These are phyloP conservation scores for Phtheirospermum japonicum DNA, from an alignment of 257 asterid genomes.

Conservation along the genomic window DNA sequence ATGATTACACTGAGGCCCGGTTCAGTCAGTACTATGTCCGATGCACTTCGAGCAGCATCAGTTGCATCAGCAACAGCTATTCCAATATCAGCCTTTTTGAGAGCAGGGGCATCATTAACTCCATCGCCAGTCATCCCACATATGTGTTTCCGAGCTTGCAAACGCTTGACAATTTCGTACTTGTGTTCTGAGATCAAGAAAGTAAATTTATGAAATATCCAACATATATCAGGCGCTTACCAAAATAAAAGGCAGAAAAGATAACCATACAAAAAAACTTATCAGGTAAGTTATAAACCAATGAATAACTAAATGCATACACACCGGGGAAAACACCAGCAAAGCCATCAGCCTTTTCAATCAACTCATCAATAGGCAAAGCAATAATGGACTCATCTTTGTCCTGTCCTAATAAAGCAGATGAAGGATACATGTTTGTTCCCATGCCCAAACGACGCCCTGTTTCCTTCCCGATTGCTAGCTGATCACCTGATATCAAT, in stretches of 20 bases:
- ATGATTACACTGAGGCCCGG: constrained; percentile 65
- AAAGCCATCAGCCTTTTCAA: constrained; percentile 66
- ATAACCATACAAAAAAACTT: not conserved
- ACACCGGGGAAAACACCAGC: constrained; percentile 68
- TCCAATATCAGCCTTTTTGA: constrained; percentile 61
- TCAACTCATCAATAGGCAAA: constrained; percentile 55
- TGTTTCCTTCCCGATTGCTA: constrained; percentile 63
- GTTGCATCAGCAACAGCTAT: constrained; percentile 69
- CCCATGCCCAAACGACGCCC: constrained; percentile 69
- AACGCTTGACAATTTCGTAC: constrained; percentile 56
- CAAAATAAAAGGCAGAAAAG: not conserved
- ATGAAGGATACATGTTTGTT: constrained; percentile 65
- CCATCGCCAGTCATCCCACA: constrained; percentile 77
- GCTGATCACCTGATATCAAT: constrained; percentile 51
- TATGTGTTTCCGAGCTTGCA: constrained; percentile 61
- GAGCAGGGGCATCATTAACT: constrained; percentile 66
- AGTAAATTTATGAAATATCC: constrained; percentile 2
- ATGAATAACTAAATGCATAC: not conserved
- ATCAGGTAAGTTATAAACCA: not conserved
- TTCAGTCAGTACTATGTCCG: constrained; percentile 58
- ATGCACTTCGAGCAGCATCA: constrained; percentile 64
- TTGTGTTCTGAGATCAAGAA: constrained; percentile 46
- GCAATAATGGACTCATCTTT: constrained; percentile 57
- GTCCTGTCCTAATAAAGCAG: constrained; percentile 53
- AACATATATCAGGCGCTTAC: not conserved